Base-by-base conservation (phyloP, 2,329 filamentous ascomycete genomes). In the Dactylellina cionopaga region DNA sequence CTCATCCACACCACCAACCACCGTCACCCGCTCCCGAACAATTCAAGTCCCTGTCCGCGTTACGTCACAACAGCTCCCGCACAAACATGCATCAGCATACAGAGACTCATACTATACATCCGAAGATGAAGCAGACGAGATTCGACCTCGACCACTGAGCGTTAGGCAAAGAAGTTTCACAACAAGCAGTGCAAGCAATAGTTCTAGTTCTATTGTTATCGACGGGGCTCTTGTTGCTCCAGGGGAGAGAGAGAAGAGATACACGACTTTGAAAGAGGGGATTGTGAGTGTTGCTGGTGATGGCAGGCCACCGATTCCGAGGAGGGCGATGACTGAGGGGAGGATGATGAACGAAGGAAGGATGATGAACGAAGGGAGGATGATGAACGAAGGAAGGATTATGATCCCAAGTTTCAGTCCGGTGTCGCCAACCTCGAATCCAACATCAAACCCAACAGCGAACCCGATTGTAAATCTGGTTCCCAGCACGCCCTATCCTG, bases 101-200 rank as follows among this genome's bases (percentile, higher is more conserved):
- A 29, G 59, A 31, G 66, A 71, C 27, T 58, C 66, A 9, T 71
- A 58, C 27, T 71, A 71, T 15, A 71, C 66, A 44, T 58, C 66
- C 17, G 66, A 71, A 62, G 64, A 70, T n/a, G 66, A 71, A 51
- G 17, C 47, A 11, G 66, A 71, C 27, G 66, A 71, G 11, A 56
- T 71, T 11, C 51, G 51, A 10, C 66, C 66, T 1, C 49, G 66
- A n/a, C 66, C 66, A n/a, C 37, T 71, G 6, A 64, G 49, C 22
- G 66, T 71, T 24, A 58, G 66, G 25, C 66, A 71, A 24, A 43
- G 56, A 25, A 63, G 56, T 31, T 71, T 56, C 33, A 63, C 43
- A 1, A 56, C 55, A n/a, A 70, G 47, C 11, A 71, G 66, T 37
- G 49, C 66, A 11, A 71, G 66, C 27, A 71, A 71, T 25, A 71